phyloP scores from a whole-genome alignment of 2,329 filamentous ascomycete species.

The Epichloe brachyelytri region DNA sequence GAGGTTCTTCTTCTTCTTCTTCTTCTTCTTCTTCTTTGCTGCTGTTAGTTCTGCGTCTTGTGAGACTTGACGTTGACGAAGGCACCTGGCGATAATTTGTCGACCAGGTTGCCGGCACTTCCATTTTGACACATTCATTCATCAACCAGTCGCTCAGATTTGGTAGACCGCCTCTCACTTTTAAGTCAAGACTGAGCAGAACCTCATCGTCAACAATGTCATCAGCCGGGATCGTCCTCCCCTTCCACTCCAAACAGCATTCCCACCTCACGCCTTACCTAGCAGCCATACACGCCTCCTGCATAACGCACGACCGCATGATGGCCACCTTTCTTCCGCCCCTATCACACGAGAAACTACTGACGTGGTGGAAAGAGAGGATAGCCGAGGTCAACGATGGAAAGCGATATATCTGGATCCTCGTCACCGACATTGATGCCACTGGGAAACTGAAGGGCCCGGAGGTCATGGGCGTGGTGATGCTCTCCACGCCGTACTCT shows the following conservation, averaged over 20 bases:
- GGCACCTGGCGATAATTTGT: background rate
- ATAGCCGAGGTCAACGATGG: constrained; percentile 33
- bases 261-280: constrained; percentile 41
- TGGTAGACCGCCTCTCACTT: too few species aligned
- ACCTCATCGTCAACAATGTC: constrained; percentile 13
- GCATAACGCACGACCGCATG: constrained; percentile 44
- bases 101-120: background rate
- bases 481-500: constrained; percentile 35
- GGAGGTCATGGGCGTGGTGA: constrained; percentile 42
- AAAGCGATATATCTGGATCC: constrained; percentile 38
- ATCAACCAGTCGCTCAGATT: too few species aligned
- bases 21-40: too few species aligned
- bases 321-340: constrained; percentile 48
- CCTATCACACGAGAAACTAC: constrained; percentile 40
- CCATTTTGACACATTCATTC: too few species aligned
- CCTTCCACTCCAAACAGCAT: constrained; percentile 33
- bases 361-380: constrained; percentile 42
- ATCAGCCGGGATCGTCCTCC: constrained; percentile 21
- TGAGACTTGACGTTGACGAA: background rate
- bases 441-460: constrained; percentile 25
- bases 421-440: constrained; percentile 26
- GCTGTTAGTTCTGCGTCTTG: background rate
- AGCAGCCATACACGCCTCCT: constrained; percentile 43
- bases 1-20: too few species aligned
- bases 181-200: background rate